Conservation (phyloP, 208 protist genomes). For the Leishmania major region DNA sequence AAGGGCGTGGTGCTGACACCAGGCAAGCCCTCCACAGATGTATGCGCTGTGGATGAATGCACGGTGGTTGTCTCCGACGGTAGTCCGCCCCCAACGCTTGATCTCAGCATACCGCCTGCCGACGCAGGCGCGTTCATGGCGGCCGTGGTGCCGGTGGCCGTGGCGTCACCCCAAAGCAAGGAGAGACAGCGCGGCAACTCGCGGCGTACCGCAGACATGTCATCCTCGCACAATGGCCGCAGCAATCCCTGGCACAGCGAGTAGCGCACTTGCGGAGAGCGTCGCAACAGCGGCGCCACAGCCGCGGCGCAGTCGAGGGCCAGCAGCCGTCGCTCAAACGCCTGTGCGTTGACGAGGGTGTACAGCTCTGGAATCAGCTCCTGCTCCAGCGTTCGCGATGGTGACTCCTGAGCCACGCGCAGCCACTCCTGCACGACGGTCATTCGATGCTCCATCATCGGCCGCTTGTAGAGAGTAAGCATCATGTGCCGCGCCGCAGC, state of each 20-base stretch:
- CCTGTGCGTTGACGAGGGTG: slow-evolving; percentile 55
- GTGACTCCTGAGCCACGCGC: slow-evolving; percentile 39
- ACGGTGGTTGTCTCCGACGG: neutral
- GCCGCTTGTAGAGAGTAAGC: slow-evolving; percentile 62
- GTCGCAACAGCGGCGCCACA: slow-evolving; percentile 38
- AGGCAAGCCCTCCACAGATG: neutral
- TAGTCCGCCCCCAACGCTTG: neutral
- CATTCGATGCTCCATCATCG: slow-evolving; percentile 39
- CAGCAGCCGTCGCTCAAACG: slow-evolving; percentile 55
- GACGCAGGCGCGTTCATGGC: neutral
- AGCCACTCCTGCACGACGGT: slow-evolving; percentile 58
- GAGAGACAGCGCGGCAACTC: slow-evolving; percentile 58
- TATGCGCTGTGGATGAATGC: neutral
- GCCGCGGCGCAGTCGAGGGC: slow-evolving; percentile 56
- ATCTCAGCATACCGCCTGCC: neutral
- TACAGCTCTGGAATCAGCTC: slow-evolving; percentile 74
- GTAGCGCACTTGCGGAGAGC: slow-evolving; percentile 36
- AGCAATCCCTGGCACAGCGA: slow-evolving; percentile 66
- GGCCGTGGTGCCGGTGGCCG: neutral
- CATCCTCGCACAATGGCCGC: slow-evolving; percentile 67
- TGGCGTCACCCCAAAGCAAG: slow-evolving; percentile 46
- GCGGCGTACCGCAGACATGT: slow-evolving; percentile 49
- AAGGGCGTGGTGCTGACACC: neutral
- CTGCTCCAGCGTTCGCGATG: slow-evolving; percentile 43
- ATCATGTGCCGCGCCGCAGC: slow-evolving; percentile 50